phyloP scores from a whole-genome alignment of 768 basidiomycete genomes.

The Lepiota brunneoincarnata region DNA sequence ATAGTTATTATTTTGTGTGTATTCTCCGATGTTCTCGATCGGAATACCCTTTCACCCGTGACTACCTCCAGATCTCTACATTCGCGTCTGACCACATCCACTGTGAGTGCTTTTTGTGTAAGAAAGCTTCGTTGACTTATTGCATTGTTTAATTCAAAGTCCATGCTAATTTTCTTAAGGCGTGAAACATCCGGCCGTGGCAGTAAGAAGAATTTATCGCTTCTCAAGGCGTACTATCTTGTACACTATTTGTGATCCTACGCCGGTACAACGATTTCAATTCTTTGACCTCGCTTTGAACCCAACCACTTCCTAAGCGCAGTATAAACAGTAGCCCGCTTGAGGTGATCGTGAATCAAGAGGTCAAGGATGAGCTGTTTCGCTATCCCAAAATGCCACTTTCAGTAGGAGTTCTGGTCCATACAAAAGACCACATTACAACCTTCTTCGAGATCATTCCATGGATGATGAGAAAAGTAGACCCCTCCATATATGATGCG shows the following conservation, averaged over 20 bases:
- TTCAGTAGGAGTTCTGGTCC: no score
- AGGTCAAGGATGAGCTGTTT: constrained; percentile 56
- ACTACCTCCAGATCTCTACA: constrained; percentile 67
- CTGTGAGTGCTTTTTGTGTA: constrained; percentile 48
- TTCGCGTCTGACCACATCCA: constrained; percentile 88
- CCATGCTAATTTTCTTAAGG: constrained; percentile 87
- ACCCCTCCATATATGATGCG: constrained; percentile 65
- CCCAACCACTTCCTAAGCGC: constrained; percentile 70
- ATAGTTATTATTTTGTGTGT: constrained; percentile 82
- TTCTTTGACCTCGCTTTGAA: constrained; percentile 55
- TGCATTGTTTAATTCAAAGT: constrained; percentile 39
- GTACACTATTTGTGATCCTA: constrained; percentile 35
- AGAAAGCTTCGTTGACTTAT: constrained; percentile 10
- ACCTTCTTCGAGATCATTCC: constrained; percentile 63
- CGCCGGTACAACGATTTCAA: constrained; percentile 60
- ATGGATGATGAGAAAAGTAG: constrained; percentile 52
- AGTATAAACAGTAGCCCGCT: constrained; percentile 60
- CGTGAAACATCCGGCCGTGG: constrained; percentile 28
- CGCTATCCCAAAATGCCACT: constrained; percentile 36
- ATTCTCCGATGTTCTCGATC: not conserved
- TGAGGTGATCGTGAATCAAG: constrained; percentile 51
- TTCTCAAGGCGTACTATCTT: not conserved
- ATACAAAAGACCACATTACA: no score
- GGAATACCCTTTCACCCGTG: not conserved
- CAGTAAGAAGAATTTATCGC: not conserved